These are phyloP conservation scores for Micractinium conductrix DNA, from an alignment of 139 green algal genomes.

Conservation along the genomic window DNA sequence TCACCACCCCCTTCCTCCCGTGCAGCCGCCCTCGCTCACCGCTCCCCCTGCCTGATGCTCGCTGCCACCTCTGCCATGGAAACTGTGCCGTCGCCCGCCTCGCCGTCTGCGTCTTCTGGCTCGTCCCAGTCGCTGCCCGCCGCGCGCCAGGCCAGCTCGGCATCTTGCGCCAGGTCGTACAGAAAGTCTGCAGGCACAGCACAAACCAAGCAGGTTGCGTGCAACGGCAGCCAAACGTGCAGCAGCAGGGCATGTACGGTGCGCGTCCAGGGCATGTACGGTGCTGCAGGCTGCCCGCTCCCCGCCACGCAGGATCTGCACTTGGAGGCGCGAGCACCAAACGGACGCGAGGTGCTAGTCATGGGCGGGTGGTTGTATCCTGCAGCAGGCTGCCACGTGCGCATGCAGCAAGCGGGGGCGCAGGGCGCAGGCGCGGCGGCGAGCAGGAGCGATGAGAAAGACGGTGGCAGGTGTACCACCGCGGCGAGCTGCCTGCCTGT, in stretches of 20 bases:
- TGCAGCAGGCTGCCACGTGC: neutral
- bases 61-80: neutral
- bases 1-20: no score
- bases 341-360: no score
- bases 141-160: conserved; percentile 15
- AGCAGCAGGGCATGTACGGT: no score
- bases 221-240: no score
- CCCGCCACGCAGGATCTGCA: no score
- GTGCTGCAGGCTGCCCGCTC: no score
- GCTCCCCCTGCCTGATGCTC: neutral
- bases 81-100: no score
- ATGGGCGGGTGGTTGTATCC: no score
- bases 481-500: neutral
- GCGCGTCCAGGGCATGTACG: no score
- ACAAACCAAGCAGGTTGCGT: neutral
- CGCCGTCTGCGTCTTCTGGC: neutral
- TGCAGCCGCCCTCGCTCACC: neutral
- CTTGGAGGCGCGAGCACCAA: no score
- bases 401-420: neutral
- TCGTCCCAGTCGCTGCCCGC: neutral
- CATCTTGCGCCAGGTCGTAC: conserved; percentile 10
- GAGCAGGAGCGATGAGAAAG: neutral
- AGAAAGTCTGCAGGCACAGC: conserved; percentile 2
- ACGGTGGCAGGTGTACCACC: neutral
- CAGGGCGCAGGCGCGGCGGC: neutral